Evolutionary conservation across 2,329 filamentous ascomycete genomes (phyloP).

Genomic region (Nemania abortiva): DNA sequence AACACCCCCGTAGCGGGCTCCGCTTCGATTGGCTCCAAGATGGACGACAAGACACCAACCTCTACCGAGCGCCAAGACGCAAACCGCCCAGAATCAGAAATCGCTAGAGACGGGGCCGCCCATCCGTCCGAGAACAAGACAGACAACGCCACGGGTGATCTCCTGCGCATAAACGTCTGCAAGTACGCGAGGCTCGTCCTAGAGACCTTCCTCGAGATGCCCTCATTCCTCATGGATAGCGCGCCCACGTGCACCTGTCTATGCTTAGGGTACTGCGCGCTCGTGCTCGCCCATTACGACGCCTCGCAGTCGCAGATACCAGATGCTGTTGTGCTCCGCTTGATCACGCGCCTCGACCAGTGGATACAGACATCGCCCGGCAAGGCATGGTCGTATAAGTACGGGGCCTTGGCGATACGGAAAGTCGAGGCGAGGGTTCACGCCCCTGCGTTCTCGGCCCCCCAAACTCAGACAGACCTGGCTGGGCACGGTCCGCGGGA

Average conservation of each 20-base stretch:
- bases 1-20: conserved; percentile 13
- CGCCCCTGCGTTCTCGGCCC: conserved; percentile 8
- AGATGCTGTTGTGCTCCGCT: conserved; percentile 44
- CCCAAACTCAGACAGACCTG: conserved; percentile 8
- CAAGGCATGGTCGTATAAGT: conserved; percentile 51
- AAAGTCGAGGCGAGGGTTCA: conserved; percentile 49
- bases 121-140: conserved; percentile 9
- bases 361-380: conserved; percentile 50
- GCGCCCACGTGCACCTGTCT: conserved; percentile 50
- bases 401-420: conserved; percentile 47
- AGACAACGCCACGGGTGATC: conserved; percentile 8
- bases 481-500: neutral
- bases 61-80: conserved; percentile 5
- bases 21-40: conserved; percentile 18
- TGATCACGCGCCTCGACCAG: conserved; percentile 49
- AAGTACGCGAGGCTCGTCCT: conserved; percentile 49
- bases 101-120: neutral
- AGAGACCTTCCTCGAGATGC: conserved; percentile 52
- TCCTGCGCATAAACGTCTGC: conserved; percentile 46
- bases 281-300: conserved; percentile 52
- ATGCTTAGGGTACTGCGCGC: conserved; percentile 51
- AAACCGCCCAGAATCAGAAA: conserved; percentile 6
- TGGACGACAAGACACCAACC: conserved; percentile 14
- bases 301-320: conserved; percentile 49
- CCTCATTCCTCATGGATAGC: conserved; percentile 48